Conservation (phyloP, 306 rosid genomes). For the Neltuma alba region DNA sequence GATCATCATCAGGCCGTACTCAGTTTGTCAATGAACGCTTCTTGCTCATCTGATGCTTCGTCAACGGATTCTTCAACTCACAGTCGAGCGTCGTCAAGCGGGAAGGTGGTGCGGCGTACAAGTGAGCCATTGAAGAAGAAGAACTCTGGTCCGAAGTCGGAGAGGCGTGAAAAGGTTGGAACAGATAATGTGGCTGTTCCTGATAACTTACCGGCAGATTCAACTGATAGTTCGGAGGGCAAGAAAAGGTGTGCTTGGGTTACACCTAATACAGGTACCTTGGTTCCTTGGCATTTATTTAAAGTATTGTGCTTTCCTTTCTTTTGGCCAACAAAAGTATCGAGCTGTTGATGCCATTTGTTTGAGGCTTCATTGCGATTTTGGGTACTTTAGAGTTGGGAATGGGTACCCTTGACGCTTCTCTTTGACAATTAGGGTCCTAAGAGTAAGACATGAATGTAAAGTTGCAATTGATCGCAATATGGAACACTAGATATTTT, state of each 20-base stretch:
- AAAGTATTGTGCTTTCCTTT: not conserved
- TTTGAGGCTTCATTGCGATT: not conserved
- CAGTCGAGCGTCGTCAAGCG: constrained; percentile 61
- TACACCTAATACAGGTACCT: constrained; percentile 69
- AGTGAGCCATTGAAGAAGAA: constrained; percentile 45
- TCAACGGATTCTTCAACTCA: constrained; percentile 74
- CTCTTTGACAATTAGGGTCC: not conserved
- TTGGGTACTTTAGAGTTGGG: constrained; percentile 11
- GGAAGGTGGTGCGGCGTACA: constrained; percentile 46
- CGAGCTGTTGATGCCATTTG: constrained; percentile 17
- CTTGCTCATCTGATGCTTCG: constrained; percentile 82
- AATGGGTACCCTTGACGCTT: not conserved
- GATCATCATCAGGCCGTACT: constrained; percentile 48
- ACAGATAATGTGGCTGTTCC: constrained; percentile 35
- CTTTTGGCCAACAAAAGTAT: not conserved
- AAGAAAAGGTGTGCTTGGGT: constrained; percentile 89
- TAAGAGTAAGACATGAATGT: constrained; percentile 1
- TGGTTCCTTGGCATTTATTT: constrained; percentile 19
- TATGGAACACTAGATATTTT: constrained; percentile 14
- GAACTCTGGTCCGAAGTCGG: constrained; percentile 39
- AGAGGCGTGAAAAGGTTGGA: constrained; percentile 43
- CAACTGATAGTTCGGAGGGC: constrained; percentile 53
- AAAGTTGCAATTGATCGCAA: constrained; percentile 5
- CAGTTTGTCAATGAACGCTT: constrained; percentile 63
- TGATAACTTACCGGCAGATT: constrained; percentile 43